Base-by-base conservation (phyloP, 768 basidiomycete species). In the Tricholoma hemisulphureum region DNA sequence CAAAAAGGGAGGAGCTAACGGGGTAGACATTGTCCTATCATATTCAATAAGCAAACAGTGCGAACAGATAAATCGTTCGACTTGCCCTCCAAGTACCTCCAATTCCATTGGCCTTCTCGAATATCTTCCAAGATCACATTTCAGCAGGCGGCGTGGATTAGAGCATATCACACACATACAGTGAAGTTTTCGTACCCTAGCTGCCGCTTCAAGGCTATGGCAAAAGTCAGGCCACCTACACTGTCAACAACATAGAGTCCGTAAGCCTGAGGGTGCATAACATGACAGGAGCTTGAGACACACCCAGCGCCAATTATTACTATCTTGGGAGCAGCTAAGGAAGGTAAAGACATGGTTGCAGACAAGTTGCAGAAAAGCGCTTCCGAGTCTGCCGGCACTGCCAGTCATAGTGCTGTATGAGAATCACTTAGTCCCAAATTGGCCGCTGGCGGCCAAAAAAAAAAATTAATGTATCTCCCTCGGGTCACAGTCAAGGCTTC, bases 51-150 rank as follows among this genome's bases (percentile, higher is more conserved):
- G 14, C 16, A 3, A 18, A 18, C 13, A 6, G 13, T 18, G 13
- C 48, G 21, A 35, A 18, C 21, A 46, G 4, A 6, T 26, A 46
- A 11, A 26, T 9, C 26, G 70, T 79, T 59, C 51, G 11, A 16
- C 43, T 23, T 14, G 83, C 82, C 59, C 80, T 72, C 81, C 82
- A 83, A 28, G 80, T 80, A 34, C 82, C 81, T 9, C 82, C 82
- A 16, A 83, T 71, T 31, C 76, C 75, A 3, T 52, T 50, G 4
- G 65, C 75, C 54, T 79, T 77, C 61, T 83, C 82, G 29, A 74
- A 79, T 18, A 83, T 77, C 83, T 82, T 59, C 10, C n/a, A n/a
- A n/a, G n/a, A 21, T 5, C 1, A 9, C 20, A 41, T 41, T 18
- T 41, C 20, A 41, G 39, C 20, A 21, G 4, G 11, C 8, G 4